Percentiles rank a stretch among this genome's conserved stretches.
Evolutionary conservation across 2,329 filamentous ascomycete genomes (phyloP).

Genomic region (Endoconidiophora polonica): DNA sequence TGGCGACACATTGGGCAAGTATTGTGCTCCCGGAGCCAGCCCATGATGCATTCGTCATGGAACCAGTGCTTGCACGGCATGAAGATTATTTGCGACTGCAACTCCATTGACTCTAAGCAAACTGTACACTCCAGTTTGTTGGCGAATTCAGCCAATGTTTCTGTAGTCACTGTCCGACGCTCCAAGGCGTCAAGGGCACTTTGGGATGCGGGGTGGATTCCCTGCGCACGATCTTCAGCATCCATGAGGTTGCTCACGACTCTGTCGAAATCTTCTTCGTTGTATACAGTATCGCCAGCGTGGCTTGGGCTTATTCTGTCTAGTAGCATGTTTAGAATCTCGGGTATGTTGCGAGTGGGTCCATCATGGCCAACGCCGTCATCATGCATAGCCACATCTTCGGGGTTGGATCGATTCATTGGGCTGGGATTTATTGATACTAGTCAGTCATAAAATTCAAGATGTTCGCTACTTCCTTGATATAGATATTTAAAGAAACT

Average conservation of each 20-base stretch:
- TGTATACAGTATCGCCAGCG: conserved; percentile 69
- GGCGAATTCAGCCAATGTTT: conserved; percentile 39
- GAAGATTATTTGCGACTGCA: conserved; percentile 57
- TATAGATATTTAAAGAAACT: no score
- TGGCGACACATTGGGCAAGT: conserved; percentile 74
- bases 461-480: neutral
- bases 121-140: conserved; percentile 64
- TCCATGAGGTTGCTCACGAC: conserved; percentile 85
- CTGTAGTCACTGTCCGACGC: conserved; percentile 50
- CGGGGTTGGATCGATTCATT: neutral
- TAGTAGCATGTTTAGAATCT: neutral
- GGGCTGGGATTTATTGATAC: neutral
- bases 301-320: neutral
- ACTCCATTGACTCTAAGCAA: conserved; percentile 70
- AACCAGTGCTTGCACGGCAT: conserved; percentile 92
- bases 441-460: neutral
- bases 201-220: conserved; percentile 64
- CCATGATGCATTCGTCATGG: conserved; percentile 62
- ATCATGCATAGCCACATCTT: neutral
- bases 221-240: conserved; percentile 56
- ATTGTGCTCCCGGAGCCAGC: conserved; percentile 81
- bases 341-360: no score
- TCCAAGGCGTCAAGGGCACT: conserved; percentile 58
- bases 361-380: neutral
- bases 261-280: conserved; percentile 76